Base-by-base conservation (phyloP, 208 protist species). In the Naegleria fowleri region DNA sequence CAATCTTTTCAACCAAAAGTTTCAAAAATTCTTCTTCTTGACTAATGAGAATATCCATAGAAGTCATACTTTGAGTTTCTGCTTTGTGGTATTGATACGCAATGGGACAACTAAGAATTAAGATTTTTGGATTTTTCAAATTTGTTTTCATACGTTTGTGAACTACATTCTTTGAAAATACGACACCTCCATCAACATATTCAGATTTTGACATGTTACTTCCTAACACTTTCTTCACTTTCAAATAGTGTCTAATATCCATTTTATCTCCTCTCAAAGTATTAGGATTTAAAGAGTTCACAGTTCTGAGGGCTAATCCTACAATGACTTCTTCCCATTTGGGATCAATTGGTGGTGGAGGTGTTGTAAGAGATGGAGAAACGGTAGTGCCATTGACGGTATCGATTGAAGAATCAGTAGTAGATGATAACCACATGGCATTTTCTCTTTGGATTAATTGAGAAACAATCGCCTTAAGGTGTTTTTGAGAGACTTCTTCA, bases 21-120 rank as follows among this genome's bases (percentile, higher is more conserved):
- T 75, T 90, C 7, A 90, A 76, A 29, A 41, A 90, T 43, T 76
- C 51, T 76, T 76, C 52, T 41, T 90, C 86, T 90, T 88, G 84
- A 48, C 33, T n/a, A 9, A 76, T 76, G 6, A 90, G 41, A n/a
- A 41, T 76, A 16, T 90, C 51, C 9, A 90, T 67, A 7, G 22
- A 16, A 9, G 36, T 29, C 16, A 59, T 48, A 40, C 38, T 29
- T n/a, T 38, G 33, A 40, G 22, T 15, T n/a, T 76, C 51, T 39
- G 58, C 33, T 76, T 38, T 59, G 7, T 90, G 43, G 43, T 48
- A 90, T 76, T 90, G 41, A 67, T 67, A 67, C 1, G 55, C 11
- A 76, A 90, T 76, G 22, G 86, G 51, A 76, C 43, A 90, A 41
- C 11, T 76, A 3, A 90, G 41, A 4, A 90, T 39, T 41, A 90